phyloP scores from a whole-genome alignment of 2,329 filamentous ascomycete species.

The Scedosporium dehoogii region DNA sequence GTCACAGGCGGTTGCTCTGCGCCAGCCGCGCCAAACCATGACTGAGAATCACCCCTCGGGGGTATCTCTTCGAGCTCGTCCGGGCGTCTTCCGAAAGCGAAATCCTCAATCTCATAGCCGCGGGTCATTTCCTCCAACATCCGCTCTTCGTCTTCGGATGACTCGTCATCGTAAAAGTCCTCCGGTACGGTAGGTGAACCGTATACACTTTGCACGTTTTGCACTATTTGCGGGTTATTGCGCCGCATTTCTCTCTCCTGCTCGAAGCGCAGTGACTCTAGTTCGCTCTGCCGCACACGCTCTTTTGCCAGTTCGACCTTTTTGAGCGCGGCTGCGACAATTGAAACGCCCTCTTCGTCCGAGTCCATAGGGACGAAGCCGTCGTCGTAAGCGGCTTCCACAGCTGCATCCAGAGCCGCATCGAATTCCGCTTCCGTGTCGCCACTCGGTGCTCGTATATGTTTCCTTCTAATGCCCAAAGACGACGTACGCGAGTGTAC shows the following conservation, averaged over 20 bases:
- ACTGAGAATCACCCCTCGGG: neutral
- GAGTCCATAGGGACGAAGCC: conserved; percentile 65
- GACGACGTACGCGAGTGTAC: conserved; percentile 72
- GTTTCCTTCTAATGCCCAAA: conserved; percentile 55
- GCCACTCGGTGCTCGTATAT: conserved; percentile 57
- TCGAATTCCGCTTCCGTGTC: conserved; percentile 86
- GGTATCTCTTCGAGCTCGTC: neutral
- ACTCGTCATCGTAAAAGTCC: conserved; percentile 54
- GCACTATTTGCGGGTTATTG: neutral
- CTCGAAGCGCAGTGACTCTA: conserved; percentile 46
- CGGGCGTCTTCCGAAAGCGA: conserved; percentile 47
- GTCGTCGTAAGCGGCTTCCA: conserved; percentile 93
- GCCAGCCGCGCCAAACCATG: neutral
- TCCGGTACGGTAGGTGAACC: conserved; percentile 22
- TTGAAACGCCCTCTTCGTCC: conserved; percentile 37
- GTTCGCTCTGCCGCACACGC: conserved; percentile 61
- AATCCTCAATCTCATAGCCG: conserved; percentile 74
- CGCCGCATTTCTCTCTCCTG: conserved; percentile 32
- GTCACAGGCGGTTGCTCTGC: conserved; percentile 14
- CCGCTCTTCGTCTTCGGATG: conserved; percentile 63
- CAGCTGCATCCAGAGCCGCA: conserved; percentile 85
- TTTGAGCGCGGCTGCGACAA: conserved; percentile 35
- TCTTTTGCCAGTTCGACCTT: conserved; percentile 70
- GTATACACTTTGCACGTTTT: neutral
- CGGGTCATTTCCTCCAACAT: conserved; percentile 81